A percentile compares a stretch with the other conserved stretches of the same genome.
Evolutionary conservation across 768 basidiomycete genomes (phyloP).

Genomic region (Chlorophyllum brunneum): DNA sequence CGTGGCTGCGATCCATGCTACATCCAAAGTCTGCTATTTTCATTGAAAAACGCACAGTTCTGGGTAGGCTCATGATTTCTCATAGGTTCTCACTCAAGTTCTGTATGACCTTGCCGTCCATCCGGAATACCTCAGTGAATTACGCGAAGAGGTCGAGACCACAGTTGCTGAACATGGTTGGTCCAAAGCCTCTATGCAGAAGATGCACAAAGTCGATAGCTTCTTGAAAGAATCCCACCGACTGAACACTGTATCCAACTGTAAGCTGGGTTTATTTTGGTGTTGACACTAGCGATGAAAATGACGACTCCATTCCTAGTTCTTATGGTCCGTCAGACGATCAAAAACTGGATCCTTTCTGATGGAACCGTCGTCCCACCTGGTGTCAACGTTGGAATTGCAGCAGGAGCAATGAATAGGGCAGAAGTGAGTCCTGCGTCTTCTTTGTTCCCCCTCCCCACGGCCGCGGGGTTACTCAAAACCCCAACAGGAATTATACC

Average conservation of each 20-base stretch:
- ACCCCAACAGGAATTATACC: constrained; percentile 14
- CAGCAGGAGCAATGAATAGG: constrained; percentile 26
- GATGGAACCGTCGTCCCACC: constrained; percentile 30
- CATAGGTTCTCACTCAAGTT: constrained; percentile 30
- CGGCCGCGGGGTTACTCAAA: not conserved
- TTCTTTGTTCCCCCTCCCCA: not conserved
- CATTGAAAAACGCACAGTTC: not conserved
- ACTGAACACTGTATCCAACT: constrained; percentile 2
- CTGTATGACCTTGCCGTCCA: constrained; percentile 33
- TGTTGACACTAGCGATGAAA: not conserved
- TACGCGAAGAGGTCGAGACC: constrained; percentile 41
- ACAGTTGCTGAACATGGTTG: constrained; percentile 31
- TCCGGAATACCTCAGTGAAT: constrained; percentile 26
- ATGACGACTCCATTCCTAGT: not conserved
- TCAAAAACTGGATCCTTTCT: constrained; percentile 38
- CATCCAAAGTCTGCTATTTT: constrained; percentile 26
- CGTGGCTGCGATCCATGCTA: constrained; percentile 38
- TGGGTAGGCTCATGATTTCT: not conserved
- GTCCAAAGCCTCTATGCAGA: constrained; percentile 29
- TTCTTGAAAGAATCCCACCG: constrained; percentile 38
- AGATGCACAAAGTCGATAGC: constrained; percentile 42
- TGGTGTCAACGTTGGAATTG: constrained; percentile 22
- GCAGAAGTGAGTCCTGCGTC: constrained; percentile 16
- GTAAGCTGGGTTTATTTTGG: not conserved
- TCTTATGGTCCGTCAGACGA: constrained; percentile 21